Conservation (phyloP, 2,329 filamentous ascomycete species). For the Colletotrichum tropicicola region DNA sequence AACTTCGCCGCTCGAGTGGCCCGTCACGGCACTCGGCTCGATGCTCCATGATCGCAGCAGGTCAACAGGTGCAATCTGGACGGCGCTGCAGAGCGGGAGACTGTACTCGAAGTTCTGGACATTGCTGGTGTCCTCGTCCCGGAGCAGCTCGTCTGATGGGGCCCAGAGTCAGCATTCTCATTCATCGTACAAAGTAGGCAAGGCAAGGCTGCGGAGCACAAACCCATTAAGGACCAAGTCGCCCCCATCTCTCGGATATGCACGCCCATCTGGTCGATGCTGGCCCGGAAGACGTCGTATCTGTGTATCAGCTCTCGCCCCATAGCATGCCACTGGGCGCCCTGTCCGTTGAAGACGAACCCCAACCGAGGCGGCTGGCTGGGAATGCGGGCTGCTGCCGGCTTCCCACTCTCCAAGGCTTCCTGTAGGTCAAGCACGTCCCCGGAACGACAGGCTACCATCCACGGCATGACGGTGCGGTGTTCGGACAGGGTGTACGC, state of each 20-base stretch:
- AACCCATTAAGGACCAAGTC: no score
- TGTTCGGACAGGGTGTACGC: neutral
- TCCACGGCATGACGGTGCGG: neutral
- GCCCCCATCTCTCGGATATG: no score
- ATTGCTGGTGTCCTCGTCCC: neutral
- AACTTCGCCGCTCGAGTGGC: slow-evolving; percentile 55
- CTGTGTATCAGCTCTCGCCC: slow-evolving; percentile 27
- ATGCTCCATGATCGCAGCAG: slow-evolving; percentile 43
- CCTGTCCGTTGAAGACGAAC: slow-evolving; percentile 38
- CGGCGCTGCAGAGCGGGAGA: slow-evolving; percentile 42
- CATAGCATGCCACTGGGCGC: slow-evolving; percentile 36
- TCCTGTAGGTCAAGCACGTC: neutral
- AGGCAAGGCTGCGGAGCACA: no score
- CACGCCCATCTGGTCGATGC: slow-evolving; percentile 37
- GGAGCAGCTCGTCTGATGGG: neutral
- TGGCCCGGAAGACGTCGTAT: slow-evolving; percentile 49
- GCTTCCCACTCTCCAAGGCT: no score
- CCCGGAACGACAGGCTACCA: neutral
- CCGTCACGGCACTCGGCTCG: slow-evolving; percentile 43
- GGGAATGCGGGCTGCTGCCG: no score
- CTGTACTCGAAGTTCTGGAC: neutral
- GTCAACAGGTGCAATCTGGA: slow-evolving; percentile 52
- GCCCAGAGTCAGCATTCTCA: slow-evolving; percentile 39
- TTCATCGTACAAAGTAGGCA: slow-evolving; percentile 23
- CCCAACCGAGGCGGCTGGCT: slow-evolving; percentile 35